Evolutionary conservation across 495 filamentous ascomycete species (phyloP), one percentile per base, ranked within the genome.

Genomic region (Neurospora terricola): DNA sequence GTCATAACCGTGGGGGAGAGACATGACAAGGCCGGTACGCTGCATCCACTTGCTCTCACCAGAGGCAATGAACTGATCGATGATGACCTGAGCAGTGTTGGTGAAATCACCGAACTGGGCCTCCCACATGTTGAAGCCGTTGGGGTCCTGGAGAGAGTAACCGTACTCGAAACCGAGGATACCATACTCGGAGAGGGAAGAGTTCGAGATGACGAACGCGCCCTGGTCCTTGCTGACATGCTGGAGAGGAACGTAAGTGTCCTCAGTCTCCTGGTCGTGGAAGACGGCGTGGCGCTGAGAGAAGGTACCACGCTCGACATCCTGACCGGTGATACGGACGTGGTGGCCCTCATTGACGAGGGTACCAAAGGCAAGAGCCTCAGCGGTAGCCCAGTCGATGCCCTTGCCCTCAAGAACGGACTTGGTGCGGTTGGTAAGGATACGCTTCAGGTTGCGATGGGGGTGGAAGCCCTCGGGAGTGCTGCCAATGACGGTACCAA

Each of bases 101-200:
- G 94, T 96, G 76, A 99, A 99, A 83, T 99, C 96, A 85, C 96
- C 96, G 81, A 99, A 99, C 84, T 99, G 96, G 39, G 96, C 96
- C 83, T 99, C 96, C 96, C 96, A 99, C 88, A 99, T 94, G 74
- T 98, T 94, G 38, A 99, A 88, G 48, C 95, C 96, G 81, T 97
- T 95, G 45, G 96, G 96, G 62, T 96, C 98, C 72, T 93, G 96
- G 68, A 99, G 84, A 10, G 96, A 98, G 86, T 99, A 99, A 77
- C 96, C 96, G 78, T 99, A 99, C 82, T 99, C 96, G 80, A 99
- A 99, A 73, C 96, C 96, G 76, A 99, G 92, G 77, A 88, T 91
- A 79, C 96, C 96, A 79, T 92, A 99, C 84, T 99, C 96, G 81
- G 92, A 96, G 75, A 99, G 86, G 10, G 95, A 98, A 45, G 96